These are phyloP conservation scores for Erysimum cheiranthoides DNA, from an alignment of 345 rosid species.

Conservation along the genomic window DNA sequence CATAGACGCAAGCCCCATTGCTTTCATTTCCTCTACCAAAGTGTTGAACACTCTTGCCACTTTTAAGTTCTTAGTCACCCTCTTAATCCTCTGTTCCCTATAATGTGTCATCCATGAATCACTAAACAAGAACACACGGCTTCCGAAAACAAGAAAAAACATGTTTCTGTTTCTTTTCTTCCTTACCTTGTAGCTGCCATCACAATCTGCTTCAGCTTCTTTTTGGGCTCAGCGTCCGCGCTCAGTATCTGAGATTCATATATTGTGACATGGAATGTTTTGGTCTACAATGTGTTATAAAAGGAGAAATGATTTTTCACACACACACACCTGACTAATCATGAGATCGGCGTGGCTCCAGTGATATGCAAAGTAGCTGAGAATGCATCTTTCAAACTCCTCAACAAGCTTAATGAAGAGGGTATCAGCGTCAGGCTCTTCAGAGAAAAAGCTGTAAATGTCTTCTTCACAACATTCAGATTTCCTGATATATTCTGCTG, in stretches of 20 bases:
- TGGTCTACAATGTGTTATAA: not conserved
- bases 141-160: constrained; percentile 17
- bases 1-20: constrained; percentile 63
- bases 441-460: constrained; percentile 64
- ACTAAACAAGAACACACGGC: not conserved
- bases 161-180: constrained; percentile 8
- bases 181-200: constrained; percentile 86
- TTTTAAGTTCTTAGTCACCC: constrained; percentile 77
- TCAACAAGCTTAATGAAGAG: constrained; percentile 86
- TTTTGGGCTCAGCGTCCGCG: constrained; percentile 70
- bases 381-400: constrained; percentile 90
- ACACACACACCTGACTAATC: constrained; percentile 71
- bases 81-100: constrained; percentile 88
- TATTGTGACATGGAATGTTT: not conserved
- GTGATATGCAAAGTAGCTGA: constrained; percentile 85
- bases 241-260: constrained; percentile 60
- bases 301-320: not conserved
- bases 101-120: constrained; percentile 23
- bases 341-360: constrained; percentile 80
- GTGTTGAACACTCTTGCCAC: constrained; percentile 79
- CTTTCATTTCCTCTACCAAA: constrained; percentile 87
- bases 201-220: constrained; percentile 74
- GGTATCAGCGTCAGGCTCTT: constrained; percentile 69
- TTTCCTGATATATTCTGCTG: constrained; percentile 78
- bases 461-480: constrained; percentile 73